A percentile compares a stretch with the other conserved stretches of the same genome.
phyloP scores from a whole-genome alignment of 2,329 filamentous ascomycete species.

The Aspergillus brasiliensis region DNA sequence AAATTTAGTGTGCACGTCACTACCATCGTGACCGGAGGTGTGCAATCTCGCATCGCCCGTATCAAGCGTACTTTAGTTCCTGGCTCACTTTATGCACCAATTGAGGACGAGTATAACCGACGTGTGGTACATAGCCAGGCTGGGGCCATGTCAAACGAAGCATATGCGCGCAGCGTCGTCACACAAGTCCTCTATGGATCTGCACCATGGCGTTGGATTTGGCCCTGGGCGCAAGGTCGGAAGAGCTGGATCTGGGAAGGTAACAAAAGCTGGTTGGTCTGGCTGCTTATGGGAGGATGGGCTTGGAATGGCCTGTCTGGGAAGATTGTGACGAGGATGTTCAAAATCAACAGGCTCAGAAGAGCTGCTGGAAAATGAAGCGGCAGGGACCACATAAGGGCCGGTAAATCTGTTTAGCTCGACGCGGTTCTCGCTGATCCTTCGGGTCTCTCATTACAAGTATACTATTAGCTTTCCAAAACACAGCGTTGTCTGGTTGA shows the following conservation, averaged over 20 bases:
- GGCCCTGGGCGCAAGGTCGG: slow-evolving; percentile 46
- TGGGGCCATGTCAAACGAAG: slow-evolving; percentile 53
- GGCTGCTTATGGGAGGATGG: slow-evolving; percentile 53
- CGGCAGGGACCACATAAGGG: neutral
- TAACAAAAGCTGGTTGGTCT: slow-evolving; percentile 53
- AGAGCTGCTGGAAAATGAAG: slow-evolving; percentile 20
- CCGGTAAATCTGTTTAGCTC: neutral
- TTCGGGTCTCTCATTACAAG: neutral
- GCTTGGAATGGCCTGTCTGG: slow-evolving; percentile 46
- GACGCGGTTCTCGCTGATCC: neutral
- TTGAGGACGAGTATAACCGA: slow-evolving; percentile 54
- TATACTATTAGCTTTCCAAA: neutral
- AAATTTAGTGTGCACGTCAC: slow-evolving; percentile 51
- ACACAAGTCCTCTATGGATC: slow-evolving; percentile 52
- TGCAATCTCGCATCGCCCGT: slow-evolving; percentile 61
- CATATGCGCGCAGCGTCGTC: slow-evolving; percentile 60
- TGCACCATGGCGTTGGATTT: slow-evolving; percentile 52
- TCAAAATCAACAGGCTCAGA: slow-evolving; percentile 53
- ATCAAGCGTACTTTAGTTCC: slow-evolving; percentile 50
- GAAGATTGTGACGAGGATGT: slow-evolving; percentile 52
- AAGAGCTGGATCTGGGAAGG: slow-evolving; percentile 53
- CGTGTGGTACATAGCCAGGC: slow-evolving; percentile 58
- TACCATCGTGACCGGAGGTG: slow-evolving; percentile 61
- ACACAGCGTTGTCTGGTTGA: neutral
- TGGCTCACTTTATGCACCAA: slow-evolving; percentile 55